These are phyloP conservation scores for Diplotaxis tenuifolia DNA, from an alignment of 345 rosid species.

Conservation along the genomic window DNA sequence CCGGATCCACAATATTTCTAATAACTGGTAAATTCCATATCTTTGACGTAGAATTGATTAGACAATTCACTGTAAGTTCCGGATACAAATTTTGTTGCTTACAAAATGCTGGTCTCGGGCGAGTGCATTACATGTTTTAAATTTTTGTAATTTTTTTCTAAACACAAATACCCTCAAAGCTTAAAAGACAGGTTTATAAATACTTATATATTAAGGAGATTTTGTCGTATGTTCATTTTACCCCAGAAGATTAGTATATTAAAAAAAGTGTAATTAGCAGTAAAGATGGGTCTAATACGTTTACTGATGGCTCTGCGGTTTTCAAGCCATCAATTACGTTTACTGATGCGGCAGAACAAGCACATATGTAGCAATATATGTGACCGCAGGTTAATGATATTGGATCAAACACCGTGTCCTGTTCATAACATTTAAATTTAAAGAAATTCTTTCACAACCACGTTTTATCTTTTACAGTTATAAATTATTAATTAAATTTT, in stretches of 20 bases:
- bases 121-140: not conserved
- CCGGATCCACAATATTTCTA: too few species aligned
- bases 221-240: slow-evolving; percentile 18
- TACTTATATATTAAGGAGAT: not conserved
- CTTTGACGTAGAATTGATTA: too few species aligned
- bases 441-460: slow-evolving; percentile 15
- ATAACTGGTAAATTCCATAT: too few species aligned
- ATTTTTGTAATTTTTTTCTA: too few species aligned
- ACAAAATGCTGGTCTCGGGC: too few species aligned
- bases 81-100: too few species aligned
- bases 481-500: too few species aligned
- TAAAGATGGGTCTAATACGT: too few species aligned
- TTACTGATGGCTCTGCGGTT: slow-evolving; percentile 57
- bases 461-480: too few species aligned
- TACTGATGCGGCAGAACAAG: slow-evolving; percentile 93
- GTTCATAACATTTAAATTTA: slow-evolving; percentile 20
- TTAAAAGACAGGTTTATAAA: too few species aligned
- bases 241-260: slow-evolving; percentile 35
- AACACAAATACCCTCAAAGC: slow-evolving; percentile 1
- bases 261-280: not conserved
- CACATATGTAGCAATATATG: slow-evolving; percentile 88
- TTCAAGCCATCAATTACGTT: slow-evolving; percentile 71
- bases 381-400: slow-evolving; percentile 89
- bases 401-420: slow-evolving; percentile 94
- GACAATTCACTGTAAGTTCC: too few species aligned